phyloP scores from a whole-genome alignment of 441 rosid genomes.

The Populus trichocarpa region DNA sequence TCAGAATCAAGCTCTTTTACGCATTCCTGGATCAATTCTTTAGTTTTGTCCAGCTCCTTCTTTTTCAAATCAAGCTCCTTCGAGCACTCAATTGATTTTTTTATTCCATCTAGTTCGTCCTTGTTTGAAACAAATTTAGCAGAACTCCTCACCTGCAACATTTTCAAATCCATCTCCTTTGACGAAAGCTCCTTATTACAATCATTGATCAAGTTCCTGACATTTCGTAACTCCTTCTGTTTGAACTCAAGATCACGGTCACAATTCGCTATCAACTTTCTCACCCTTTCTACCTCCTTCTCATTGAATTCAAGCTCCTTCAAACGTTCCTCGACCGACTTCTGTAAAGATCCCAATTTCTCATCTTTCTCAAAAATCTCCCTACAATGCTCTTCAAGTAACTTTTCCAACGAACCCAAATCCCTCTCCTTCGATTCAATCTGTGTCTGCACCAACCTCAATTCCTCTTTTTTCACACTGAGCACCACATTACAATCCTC shows the following conservation, averaged over 20 bases:
- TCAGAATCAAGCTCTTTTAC: slow-evolving; percentile 2
- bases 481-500: slow-evolving; percentile 23
- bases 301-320: slow-evolving; percentile 24
- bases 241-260: slow-evolving; percentile 19
- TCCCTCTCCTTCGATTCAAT: slow-evolving; percentile 20
- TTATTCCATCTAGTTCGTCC: slow-evolving; percentile 16
- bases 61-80: slow-evolving; percentile 5
- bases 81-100: slow-evolving; percentile 10
- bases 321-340: slow-evolving; percentile 18
- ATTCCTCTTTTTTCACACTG: slow-evolving; percentile 20
- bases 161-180: slow-evolving; percentile 21
- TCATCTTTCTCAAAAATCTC: slow-evolving; percentile 24
- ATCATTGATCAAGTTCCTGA: slow-evolving; percentile 14
- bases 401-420: slow-evolving; percentile 9
- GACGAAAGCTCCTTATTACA: slow-evolving; percentile 6
- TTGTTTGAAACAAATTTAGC: slow-evolving; percentile 16
- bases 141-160: slow-evolving; percentile 7
- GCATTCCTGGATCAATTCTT: background rate
- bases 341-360: slow-evolving; percentile 11
- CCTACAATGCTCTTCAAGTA: slow-evolving; percentile 1
- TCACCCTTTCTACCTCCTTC: slow-evolving; percentile 21
- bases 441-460: slow-evolving; percentile 13
- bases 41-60: background rate
- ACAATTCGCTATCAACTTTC: slow-evolving; percentile 2
- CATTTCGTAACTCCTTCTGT: slow-evolving; percentile 21